A percentile compares a stretch with the other conserved stretches of the same genome.
Evolutionary conservation across 495 filamentous ascomycete genomes (phyloP).

Genomic region (Neurospora sp.): DNA sequence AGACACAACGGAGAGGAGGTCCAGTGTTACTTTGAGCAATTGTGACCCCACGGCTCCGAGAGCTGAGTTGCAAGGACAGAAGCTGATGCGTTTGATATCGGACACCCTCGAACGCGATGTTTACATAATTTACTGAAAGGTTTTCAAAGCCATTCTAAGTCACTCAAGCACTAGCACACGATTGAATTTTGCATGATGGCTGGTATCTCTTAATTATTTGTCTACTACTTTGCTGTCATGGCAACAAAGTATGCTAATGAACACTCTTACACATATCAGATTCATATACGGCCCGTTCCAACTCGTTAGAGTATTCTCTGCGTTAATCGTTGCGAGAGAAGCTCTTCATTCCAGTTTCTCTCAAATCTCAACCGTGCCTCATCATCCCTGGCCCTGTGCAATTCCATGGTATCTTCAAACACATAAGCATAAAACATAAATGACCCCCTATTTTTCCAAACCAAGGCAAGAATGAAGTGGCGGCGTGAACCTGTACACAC

Average conservation of each 20-base stretch:
- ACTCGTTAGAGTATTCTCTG: neutral
- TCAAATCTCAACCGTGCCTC: neutral
- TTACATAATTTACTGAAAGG: neutral
- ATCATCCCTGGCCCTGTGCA: neutral
- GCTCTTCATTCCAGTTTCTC: neutral
- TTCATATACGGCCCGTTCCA: neutral
- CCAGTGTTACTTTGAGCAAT: neutral
- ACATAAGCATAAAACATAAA: constrained; percentile 1
- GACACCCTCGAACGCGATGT: neutral
- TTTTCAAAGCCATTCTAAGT: neutral
- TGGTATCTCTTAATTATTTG: neutral
- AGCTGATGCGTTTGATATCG: neutral
- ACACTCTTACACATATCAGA: neutral
- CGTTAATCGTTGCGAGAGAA: neutral
- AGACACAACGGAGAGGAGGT: neutral
- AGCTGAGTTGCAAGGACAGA: neutral
- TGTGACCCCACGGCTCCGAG: neutral
- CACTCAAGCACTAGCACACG: neutral
- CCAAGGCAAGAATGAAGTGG: neutral
- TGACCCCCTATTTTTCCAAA: neutral
- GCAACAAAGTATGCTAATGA: neutral
- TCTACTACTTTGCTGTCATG: neutral
- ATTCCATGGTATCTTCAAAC: constrained; percentile 3
- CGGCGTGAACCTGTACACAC: neutral
- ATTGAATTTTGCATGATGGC: neutral